A percentile compares a stretch with the other conserved stretches of the same genome.
These are phyloP conservation scores for Trichoderma afroharzianum DNA, from an alignment of 2,329 filamentous ascomycete species.

Conservation along the genomic window DNA sequence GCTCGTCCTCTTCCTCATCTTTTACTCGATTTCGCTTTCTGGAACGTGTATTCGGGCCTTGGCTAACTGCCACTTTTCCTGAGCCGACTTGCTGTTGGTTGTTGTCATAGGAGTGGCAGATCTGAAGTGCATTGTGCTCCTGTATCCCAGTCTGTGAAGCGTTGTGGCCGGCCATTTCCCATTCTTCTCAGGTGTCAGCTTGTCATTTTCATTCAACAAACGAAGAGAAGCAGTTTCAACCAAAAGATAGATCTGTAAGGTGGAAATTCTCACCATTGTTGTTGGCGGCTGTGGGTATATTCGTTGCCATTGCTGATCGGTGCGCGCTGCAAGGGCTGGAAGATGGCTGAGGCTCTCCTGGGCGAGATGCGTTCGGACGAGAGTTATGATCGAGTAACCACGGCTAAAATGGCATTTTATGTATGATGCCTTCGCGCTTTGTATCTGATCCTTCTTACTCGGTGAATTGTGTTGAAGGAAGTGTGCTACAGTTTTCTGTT, in stretches of 20 bases:
- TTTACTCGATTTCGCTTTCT: not conserved
- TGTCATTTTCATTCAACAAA: not conserved
- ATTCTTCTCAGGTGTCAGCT: not conserved
- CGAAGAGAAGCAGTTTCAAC: not conserved
- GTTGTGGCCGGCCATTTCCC: too few relatives aligned
- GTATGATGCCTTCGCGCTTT: not conserved
- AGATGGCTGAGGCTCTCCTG: not conserved
- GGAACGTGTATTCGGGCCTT: rapidly evolving
- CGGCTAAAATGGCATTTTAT: not conserved
- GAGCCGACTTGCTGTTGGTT: rapidly evolving
- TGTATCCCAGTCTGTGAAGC: not conserved
- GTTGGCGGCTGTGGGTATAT: not conserved
- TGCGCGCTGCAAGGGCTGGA: not conserved
- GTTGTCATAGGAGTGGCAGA: rapidly evolving
- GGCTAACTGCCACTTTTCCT: not conserved
- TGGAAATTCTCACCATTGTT: not conserved
- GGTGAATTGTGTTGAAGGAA: too few relatives aligned
- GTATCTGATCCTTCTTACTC: too few relatives aligned
- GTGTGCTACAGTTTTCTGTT: not conserved
- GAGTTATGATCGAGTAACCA: rapidly evolving
- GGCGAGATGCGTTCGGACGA: not conserved
- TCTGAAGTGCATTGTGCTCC: not conserved
- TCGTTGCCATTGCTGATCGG: not conserved
- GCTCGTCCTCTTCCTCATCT: not conserved
- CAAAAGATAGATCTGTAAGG: not conserved